phyloP scores from a whole-genome alignment of 169 alveolate genomes.

The Eimeria zaria region DNA sequence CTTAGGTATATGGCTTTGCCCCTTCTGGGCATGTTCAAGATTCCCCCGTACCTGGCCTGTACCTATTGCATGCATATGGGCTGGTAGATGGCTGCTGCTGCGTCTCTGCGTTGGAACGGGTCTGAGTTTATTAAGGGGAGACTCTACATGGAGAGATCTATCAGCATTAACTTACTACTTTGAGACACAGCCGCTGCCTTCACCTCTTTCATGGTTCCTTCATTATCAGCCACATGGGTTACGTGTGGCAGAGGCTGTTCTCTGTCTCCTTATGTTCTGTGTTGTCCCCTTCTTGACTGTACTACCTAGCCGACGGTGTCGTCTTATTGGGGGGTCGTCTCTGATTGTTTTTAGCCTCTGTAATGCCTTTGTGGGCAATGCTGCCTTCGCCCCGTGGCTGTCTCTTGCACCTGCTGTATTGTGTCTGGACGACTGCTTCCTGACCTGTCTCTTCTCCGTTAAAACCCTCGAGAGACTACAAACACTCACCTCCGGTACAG shows the following conservation, averaged over 20 bases:
- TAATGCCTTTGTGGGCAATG: slow-evolving; percentile 51
- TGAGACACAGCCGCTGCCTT: slow-evolving; percentile 85
- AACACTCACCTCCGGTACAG: not conserved
- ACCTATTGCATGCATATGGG: slow-evolving; percentile 73
- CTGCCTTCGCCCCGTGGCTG: slow-evolving; percentile 71
- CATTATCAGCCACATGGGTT: slow-evolving; percentile 75
- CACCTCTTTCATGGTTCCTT: slow-evolving; percentile 78
- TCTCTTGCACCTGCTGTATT: slow-evolving; percentile 80
- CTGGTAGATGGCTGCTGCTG: slow-evolving; percentile 84
- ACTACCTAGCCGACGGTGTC: slow-evolving; percentile 79
- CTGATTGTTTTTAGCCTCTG: slow-evolving; percentile 34
- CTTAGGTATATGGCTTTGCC: slow-evolving; percentile 73
- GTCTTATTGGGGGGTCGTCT: slow-evolving; percentile 72
- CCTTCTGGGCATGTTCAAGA: slow-evolving; percentile 57
- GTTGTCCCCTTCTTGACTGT: slow-evolving; percentile 36
- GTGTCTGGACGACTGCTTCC: slow-evolving; percentile 80
- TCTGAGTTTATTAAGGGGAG: slow-evolving; percentile 72
- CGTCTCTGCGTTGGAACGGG: slow-evolving; percentile 86
- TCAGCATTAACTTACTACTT: slow-evolving; percentile 59
- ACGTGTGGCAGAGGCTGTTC: slow-evolving; percentile 61
- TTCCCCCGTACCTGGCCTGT: slow-evolving; percentile 83
- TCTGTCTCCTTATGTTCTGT: slow-evolving; percentile 73
- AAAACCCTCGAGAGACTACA: slow-evolving; percentile 21
- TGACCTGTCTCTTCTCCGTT: slow-evolving; percentile 78
- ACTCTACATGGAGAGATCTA: slow-evolving; percentile 62